These are phyloP conservation scores for Parietichytrium sp. DNA, from an alignment of 108 stramenopile genomes.

Conservation along the genomic window DNA sequence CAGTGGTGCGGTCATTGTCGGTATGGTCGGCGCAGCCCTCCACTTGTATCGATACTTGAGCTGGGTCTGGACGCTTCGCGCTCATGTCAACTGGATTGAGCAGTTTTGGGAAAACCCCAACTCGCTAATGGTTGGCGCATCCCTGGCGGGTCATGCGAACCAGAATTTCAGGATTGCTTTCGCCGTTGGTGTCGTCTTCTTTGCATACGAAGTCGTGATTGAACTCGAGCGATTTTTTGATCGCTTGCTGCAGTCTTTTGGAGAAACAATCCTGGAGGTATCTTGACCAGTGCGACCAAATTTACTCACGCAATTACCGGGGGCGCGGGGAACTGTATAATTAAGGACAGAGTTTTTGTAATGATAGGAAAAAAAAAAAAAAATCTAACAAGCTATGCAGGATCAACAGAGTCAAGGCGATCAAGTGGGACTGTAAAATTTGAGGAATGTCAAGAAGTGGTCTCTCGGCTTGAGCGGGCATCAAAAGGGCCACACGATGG, in stretches of 20 bases:
- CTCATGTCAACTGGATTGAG: neutral
- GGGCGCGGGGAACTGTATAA: neutral
- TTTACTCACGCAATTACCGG: neutral
- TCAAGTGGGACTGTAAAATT: neutral
- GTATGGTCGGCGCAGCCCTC: neutral
- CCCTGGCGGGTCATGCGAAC: neutral
- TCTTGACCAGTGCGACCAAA: neutral
- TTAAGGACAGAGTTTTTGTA: neutral
- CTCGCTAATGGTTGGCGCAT: neutral
- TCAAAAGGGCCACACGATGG: too few relatives aligned
- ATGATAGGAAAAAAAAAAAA: neutral
- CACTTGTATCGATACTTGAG: neutral
- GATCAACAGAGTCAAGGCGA: neutral
- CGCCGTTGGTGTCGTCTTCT: neutral
- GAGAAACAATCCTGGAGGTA: neutral
- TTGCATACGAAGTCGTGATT: too few relatives aligned
- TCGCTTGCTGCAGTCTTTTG: neutral
- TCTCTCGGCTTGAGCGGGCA: too few relatives aligned
- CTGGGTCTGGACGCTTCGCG: neutral
- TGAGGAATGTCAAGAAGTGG: neutral
- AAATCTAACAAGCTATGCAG: neutral
- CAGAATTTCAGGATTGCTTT: neutral
- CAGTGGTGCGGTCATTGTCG: neutral
- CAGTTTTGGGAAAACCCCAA: slow-evolving; percentile 21
- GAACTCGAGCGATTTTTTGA: neutral